Evolutionary conservation across 129 eudicot genomes (phyloP).

Genomic region (Scalesia atractyloides): DNA sequence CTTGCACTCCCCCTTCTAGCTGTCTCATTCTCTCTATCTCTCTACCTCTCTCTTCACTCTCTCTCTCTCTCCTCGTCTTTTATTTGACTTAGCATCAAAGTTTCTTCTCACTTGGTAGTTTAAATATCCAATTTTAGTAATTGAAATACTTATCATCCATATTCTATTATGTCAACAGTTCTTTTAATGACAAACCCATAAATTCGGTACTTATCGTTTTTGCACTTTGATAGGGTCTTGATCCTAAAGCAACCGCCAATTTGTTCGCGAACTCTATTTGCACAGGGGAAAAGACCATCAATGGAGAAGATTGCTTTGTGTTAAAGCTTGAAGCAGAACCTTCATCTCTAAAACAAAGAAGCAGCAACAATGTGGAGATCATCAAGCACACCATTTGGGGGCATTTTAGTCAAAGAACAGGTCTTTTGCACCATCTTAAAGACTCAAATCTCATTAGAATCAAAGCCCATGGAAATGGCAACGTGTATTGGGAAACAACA

Average conservation of each 20-base stretch:
- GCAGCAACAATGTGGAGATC: constrained; percentile 76
- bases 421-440: constrained; percentile 62
- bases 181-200: no score
- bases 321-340: constrained; percentile 70
- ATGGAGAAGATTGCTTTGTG: constrained; percentile 76
- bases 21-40: no score
- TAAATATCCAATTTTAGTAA: no score
- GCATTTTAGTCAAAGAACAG: constrained; percentile 76
- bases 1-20: no score
- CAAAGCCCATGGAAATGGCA: constrained; percentile 37
- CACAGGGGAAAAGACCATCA: constrained; percentile 70
- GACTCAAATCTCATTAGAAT: constrained; percentile 74
- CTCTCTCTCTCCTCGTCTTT: no score
- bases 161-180: no score
- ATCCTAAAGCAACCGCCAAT: constrained; percentile 72
- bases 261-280: constrained; percentile 68
- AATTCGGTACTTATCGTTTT: neutral
- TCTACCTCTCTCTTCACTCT: no score
- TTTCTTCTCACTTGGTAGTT: no score
- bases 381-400: constrained; percentile 88
- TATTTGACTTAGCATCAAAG: no score
- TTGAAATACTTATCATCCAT: no score
- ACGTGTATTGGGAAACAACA: constrained; percentile 74
- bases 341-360: constrained; percentile 63
- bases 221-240: constrained; percentile 61